A percentile compares a stretch with the other conserved stretches of the same genome.
Conservation (phyloP, 1,284 basidiomycete species). For the Apiotrichum akiyoshidainum region DNA sequence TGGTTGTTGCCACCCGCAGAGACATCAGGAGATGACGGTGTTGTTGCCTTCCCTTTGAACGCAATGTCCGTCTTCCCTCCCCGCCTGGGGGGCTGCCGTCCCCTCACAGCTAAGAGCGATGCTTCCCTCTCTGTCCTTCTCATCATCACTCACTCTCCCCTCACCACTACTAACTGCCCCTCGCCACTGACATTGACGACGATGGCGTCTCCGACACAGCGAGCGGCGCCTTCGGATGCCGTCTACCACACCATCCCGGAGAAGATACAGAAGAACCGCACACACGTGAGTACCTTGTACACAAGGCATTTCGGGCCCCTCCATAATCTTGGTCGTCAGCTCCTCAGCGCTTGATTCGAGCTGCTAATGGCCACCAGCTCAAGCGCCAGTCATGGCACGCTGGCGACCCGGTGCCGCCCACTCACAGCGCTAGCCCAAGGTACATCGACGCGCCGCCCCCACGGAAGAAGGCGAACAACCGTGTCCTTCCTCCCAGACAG, state of each 20-base stretch:
- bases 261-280: too few species aligned
- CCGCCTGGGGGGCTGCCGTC: too few species aligned
- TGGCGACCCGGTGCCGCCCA: background rate
- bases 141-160: background rate
- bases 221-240: background rate
- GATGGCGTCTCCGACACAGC: background rate
- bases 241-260: background rate
- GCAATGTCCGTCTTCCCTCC: too few species aligned
- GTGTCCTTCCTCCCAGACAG: background rate
- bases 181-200: background rate
- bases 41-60: too few species aligned
- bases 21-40: too few species aligned
- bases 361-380: background rate
- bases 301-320: too few species aligned
- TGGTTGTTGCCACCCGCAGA: too few species aligned
- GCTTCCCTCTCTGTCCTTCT: too few species aligned
- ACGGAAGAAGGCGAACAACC: background rate
- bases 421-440: background rate
- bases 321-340: too few species aligned
- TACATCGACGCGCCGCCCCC: background rate
- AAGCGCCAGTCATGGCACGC: background rate
- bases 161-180: background rate
- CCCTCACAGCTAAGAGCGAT: too few species aligned
- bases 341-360: too few species aligned
- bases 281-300: too few species aligned